A percentile compares a stretch with the other conserved stretches of the same genome.
These are phyloP conservation scores for Brassica rapa DNA, from an alignment of 345 rosid species.

Conservation along the genomic window DNA sequence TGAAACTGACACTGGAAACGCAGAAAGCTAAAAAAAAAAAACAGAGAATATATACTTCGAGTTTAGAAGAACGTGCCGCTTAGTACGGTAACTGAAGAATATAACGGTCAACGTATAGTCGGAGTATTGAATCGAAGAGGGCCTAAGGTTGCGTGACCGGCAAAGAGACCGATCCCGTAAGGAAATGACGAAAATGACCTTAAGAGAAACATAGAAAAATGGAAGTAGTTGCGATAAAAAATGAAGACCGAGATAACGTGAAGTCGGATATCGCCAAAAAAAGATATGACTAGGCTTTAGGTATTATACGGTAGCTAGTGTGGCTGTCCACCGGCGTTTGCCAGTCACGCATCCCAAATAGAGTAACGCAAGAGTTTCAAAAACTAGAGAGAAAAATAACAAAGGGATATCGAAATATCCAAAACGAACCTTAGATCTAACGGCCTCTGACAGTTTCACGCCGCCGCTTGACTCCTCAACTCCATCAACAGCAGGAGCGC, in stretches of 20 bases:
- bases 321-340: neutral
- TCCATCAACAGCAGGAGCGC: constrained; percentile 44
- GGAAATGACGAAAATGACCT: constrained; percentile 28
- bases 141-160: constrained; percentile 26
- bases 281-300: neutral
- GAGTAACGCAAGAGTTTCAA: constrained; percentile 15
- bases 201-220: neutral
- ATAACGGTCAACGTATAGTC: constrained; percentile 23
- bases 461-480: constrained; percentile 67
- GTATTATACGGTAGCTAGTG: constrained; percentile 13
- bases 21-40: neutral
- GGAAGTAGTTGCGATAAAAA: constrained; percentile 11
- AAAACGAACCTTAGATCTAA: constrained; percentile 82
- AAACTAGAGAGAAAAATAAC: neutral
- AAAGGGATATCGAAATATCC: neutral
- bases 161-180: constrained; percentile 9
- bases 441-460: constrained; percentile 39
- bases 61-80: neutral
- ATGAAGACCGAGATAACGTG: constrained; percentile 29
- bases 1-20: neutral
- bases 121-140: constrained; percentile 16
- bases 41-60: neutral
- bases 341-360: neutral
- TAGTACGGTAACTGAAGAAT: neutral
- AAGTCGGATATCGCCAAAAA: neutral